Base-by-base conservation (phyloP, 257 asterid species). In the Cruciata laevipes region DNA sequence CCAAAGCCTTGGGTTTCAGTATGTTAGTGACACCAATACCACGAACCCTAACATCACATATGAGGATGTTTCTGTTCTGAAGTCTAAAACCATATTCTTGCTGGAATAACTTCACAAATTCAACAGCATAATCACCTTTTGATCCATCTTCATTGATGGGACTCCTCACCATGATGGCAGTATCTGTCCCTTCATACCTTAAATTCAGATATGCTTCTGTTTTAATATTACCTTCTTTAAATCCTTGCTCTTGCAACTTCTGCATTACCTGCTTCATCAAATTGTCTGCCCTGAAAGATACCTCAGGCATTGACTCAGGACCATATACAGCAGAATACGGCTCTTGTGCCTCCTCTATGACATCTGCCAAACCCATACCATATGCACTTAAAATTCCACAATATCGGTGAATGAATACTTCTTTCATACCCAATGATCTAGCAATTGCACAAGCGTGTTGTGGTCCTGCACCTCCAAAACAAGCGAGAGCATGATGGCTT, bases 321-420 rank as follows among this genome's bases (percentile, higher is more conserved):
- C 81, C 82, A 75, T 90, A 93, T 70, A 88, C 84, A 42, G 99
- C 84, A 74, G 96, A 80, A 78, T 78, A 93, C 0, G 99, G 99
- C 79, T 84, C 97, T 74, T 88, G 97, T 38, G 84, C 92, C 40
- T 93, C 99, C 82, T 93, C 97, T 35, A 93, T 87, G 35, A 93
- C 99, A 78, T 93, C 97, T 6, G 99, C 96, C 85, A 90, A 80
- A 70, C 99, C 99, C 96, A 93, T 90, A n/a, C 99, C 97, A 57
- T 88, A 93, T 0, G 97, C 97, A 84, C 97, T 93, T 79, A 90
- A 81, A 66, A 93, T 88, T 70, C 99, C 99, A 78, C 99, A 93
- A 72, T 83, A 88, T 79, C 86, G 84, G 77, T 93, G 96, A 72
- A 93, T 85, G 23, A 88, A 78, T 30, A 90, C 97, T 77, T 93